Base-by-base conservation (phyloP, 441 rosid genomes). In the Gossypium gossypioides region DNA sequence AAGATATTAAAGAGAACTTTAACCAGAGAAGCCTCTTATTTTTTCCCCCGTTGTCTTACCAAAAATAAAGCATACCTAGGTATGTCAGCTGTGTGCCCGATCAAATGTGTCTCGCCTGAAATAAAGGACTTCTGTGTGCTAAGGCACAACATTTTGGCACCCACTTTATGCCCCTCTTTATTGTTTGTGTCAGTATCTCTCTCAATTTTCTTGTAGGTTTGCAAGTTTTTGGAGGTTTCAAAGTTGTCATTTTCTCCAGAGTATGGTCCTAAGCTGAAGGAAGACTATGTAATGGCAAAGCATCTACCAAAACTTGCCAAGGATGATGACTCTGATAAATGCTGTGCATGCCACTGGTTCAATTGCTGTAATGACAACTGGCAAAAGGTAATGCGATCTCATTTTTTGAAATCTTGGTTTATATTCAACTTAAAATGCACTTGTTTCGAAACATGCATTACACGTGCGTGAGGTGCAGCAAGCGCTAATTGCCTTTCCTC, bases 161-260 rank as follows among this genome's bases (percentile, higher is more conserved):
- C 24, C 32, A 73, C 18, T 71, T 55, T 57, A 34, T 67, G 59
- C 27, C 51, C 65, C 10, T 61, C 37, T 44, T 46, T 66, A 68
- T 55, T 57, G 69, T 74, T 29, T 74, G 62, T 64, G 22, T 67
- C 75, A 75, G 46, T 61, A 68, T 75, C 34, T 75, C 84, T 82
- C 51, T 77, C 68, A 61, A 67, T 29, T 60, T 55, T 76, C 50
- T 73, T 79, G 75, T 75, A 96, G 99, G 99, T 96, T 69, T 96
- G 99, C 90, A 93, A 86, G 86, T 96, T 96, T 82, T 79, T 96
- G 91, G 98, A 96, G 87, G 99, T 91, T 69, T 96, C 99, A 58
- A 91, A 82, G 81, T 75, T 96, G 89, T 96, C 98, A 72, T 93
- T 96, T 80, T 85, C 86, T 73, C 93, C 93, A 9, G 97, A 96